Evolutionary conservation across 352 stramenopile species (phyloP).

Genomic region (Phytophthora hybrid): DNA sequence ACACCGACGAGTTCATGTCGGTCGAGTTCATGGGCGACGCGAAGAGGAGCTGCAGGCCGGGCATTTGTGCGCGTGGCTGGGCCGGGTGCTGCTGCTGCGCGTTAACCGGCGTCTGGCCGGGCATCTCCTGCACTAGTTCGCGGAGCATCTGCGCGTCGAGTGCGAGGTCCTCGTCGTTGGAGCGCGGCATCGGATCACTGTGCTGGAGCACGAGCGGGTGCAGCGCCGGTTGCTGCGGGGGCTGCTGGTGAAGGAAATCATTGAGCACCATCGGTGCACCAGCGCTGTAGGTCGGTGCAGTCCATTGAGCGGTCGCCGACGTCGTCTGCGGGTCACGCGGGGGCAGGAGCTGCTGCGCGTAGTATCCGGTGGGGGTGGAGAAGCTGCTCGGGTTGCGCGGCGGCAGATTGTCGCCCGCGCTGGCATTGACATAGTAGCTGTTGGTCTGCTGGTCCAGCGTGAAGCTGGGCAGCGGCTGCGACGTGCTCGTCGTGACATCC

Average conservation of each 20-base stretch:
- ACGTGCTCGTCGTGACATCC: slow-evolving; percentile 25
- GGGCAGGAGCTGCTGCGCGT: slow-evolving; percentile 29
- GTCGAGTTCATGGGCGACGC: slow-evolving; percentile 40
- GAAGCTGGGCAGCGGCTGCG: slow-evolving; percentile 38
- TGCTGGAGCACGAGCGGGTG: slow-evolving; percentile 46
- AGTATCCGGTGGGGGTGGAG: slow-evolving; percentile 36
- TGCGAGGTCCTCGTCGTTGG: slow-evolving; percentile 46
- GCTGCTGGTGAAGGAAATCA: slow-evolving; percentile 30
- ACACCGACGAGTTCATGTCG: slow-evolving; percentile 23
- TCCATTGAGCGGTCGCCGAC: slow-evolving; percentile 23
- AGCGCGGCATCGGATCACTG: slow-evolving; percentile 29
- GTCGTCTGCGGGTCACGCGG: slow-evolving; percentile 26
- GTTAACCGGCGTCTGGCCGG: slow-evolving; percentile 30
- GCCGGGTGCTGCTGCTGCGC: slow-evolving; percentile 12
- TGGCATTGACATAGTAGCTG: slow-evolving; percentile 27
- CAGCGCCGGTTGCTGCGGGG: slow-evolving; percentile 22
- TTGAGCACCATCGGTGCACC: slow-evolving; percentile 13
- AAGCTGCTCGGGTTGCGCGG: slow-evolving; percentile 8
- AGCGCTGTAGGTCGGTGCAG: slow-evolving; percentile 18
- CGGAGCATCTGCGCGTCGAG: slow-evolving; percentile 54
- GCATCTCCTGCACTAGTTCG: slow-evolving; percentile 51
- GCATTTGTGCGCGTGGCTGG: slow-evolving; percentile 35
- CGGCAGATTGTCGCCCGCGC: slow-evolving; percentile 11
- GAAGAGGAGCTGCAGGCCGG: slow-evolving; percentile 48
- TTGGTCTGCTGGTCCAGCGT: slow-evolving; percentile 33